A percentile compares a stretch with the other conserved stretches of the same genome.
Evolutionary conservation across 306 rosid genomes (phyloP).

Genomic region (Cyclanthera cordifolia): DNA sequence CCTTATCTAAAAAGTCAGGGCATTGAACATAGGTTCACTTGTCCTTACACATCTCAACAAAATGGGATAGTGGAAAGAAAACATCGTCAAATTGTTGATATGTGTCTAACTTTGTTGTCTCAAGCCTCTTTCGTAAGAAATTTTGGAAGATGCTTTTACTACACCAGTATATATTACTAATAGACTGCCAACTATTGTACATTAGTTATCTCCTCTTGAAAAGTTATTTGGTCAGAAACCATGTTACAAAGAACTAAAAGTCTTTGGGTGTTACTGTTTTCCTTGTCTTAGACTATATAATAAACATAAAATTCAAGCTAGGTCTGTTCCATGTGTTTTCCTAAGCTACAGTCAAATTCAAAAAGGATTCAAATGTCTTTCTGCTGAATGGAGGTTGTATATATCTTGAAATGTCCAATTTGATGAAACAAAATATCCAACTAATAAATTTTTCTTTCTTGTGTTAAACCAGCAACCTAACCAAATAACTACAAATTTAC

Average conservation of each 20-base stretch:
- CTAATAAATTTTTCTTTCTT: too few relatives aligned
- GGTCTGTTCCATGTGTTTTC: neutral
- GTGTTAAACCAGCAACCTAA: too few relatives aligned
- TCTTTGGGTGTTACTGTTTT: neutral
- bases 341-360: neutral
- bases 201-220: neutral
- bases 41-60: neutral
- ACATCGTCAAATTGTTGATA: neutral
- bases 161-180: neutral
- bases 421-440: neutral
- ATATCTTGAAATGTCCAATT: neutral
- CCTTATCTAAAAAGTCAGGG: neutral
- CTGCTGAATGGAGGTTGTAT: neutral
- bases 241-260: neutral
- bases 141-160: neutral
- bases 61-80: neutral
- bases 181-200: neutral
- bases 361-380: neutral
- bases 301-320: neutral
- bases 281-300: neutral
- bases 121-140: neutral
- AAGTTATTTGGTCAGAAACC: neutral
- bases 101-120: neutral
- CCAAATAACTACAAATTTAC: too few relatives aligned
- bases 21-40: neutral